Evolutionary conservation across 2,329 filamentous ascomycete species (phyloP).

Genomic region (Sclerotinia nivalis): DNA sequence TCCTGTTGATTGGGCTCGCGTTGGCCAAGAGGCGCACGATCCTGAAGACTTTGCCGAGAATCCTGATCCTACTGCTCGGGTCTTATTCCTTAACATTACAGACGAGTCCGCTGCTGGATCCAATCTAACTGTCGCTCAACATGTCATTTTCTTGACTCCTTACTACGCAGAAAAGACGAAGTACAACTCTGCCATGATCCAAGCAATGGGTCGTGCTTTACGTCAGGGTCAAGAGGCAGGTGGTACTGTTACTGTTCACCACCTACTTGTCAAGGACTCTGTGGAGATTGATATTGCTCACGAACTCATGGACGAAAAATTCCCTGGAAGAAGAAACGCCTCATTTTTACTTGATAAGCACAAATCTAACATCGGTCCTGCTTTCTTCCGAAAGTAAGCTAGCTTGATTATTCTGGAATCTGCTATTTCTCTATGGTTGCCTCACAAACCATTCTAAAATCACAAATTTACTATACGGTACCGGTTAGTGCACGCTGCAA

Average conservation of each 20-base stretch:
- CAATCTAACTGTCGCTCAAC: conserved; percentile 64
- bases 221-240: conserved; percentile 53
- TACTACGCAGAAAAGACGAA: conserved; percentile 45
- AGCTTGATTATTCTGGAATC: not conserved
- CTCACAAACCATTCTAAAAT: not conserved
- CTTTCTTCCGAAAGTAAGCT: conserved; percentile 1
- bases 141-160: conserved; percentile 63
- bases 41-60: conserved; percentile 39
- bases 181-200: conserved; percentile 60
- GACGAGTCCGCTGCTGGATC: conserved; percentile 60
- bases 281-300: conserved; percentile 9
- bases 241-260: not conserved
- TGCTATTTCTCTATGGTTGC: not conserved
- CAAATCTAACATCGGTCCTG: not conserved
- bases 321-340: not conserved
- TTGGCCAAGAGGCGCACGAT: conserved; percentile 19
- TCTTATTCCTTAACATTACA: conserved; percentile 58
- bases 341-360: not conserved
- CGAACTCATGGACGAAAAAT: not conserved
- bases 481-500: not conserved
- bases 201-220: conserved; percentile 61
- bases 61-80: conserved; percentile 31
- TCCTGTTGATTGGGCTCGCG: not conserved
- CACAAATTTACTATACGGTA: not conserved
- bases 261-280: conserved; percentile 2